Conservation (phyloP, 192 early-diverging fungal genomes). For the Podochytrium sp. region DNA sequence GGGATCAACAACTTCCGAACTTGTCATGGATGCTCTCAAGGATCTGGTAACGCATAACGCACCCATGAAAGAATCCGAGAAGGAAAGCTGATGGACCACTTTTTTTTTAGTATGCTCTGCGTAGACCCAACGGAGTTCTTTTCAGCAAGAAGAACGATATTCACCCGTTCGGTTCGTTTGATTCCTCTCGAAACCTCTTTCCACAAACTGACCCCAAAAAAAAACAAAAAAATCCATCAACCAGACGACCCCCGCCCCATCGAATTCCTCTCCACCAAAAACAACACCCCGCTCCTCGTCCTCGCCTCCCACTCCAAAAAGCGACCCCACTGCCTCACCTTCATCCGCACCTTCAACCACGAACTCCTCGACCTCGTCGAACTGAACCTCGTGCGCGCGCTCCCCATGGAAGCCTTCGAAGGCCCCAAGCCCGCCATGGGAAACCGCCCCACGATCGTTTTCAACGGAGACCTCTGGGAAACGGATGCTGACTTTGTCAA, state of each 20-base stretch:
- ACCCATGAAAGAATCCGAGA: too few species aligned
- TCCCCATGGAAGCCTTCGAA: conserved; percentile 75
- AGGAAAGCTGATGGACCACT: not conserved
- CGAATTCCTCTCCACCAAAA: conserved; percentile 95
- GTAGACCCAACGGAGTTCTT: conserved; percentile 85
- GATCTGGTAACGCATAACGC: conserved; percentile 79
- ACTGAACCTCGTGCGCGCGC: conserved; percentile 76
- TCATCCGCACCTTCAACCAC: conserved; percentile 92
- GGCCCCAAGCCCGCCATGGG: conserved; percentile 76
- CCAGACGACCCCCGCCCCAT: conserved; percentile 83
- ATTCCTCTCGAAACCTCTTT: not conserved
- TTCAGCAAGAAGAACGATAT: conserved; percentile 96
- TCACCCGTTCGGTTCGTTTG: conserved; percentile 73
- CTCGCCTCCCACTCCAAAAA: conserved; percentile 95
- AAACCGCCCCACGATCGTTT: conserved; percentile 86
- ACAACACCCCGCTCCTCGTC: conserved; percentile 90
- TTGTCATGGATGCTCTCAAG: conserved; percentile 81
- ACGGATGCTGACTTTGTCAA: conserved; percentile 67
- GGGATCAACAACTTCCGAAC: conserved; percentile 83
- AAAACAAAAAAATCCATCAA: not conserved
- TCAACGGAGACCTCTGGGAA: conserved; percentile 88
- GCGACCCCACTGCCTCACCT: conserved; percentile 89
- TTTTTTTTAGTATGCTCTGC: conserved; percentile 71
- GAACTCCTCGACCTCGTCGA: conserved; percentile 96
- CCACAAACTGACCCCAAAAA: too few species aligned